Evolutionary conservation across 345 rosid species (phyloP), one percentile per base, ranked within the genome.

Genomic region (Combretum micranthum): DNA sequence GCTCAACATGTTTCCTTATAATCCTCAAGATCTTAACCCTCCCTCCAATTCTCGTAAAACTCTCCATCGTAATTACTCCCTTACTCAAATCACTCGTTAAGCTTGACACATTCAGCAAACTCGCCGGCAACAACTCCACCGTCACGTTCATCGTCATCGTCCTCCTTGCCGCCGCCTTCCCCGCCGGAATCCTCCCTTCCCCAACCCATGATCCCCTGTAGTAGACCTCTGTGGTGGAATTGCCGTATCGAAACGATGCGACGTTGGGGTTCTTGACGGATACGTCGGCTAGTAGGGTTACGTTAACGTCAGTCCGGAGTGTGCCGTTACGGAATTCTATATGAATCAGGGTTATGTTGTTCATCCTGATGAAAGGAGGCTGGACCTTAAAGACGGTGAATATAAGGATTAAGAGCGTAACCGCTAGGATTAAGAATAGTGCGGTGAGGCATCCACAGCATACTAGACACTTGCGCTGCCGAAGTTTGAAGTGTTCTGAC

Each of bases 221-320:
- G 60, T 32, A 54, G 21, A 78, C 13, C 2, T 56, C 45, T 3
- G 76, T 61, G 20, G 57, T 65, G 23, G 68, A 44, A 50, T 67
- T 65, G 21, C 43, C 15, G 54, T 69, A 71, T 37, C 62, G 77
- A 67, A 69, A 64, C 13, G 78, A 42, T 18, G 70, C 83, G 17
- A 26, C 56, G 44, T 84, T 84, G 4, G 83, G 90, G 53, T 84
- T 84, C 61, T 69, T 76, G 26, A 84, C 56, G 0, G 79, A 69
- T 20, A 81, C 65, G 2, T 77, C 78, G 4, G 64, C 79, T 12
- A 74, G 3, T 60, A 79, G 60, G 4, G 79, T 76, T 44, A 75
- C 65, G 70, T 77, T 83, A 17, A 32, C 58, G 15, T 15, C 62
- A 1, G 20, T 12, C 4, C 13, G 59, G 44, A 59, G 22, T 14